These are phyloP conservation scores for Nemania diffusa DNA, from an alignment of 2,329 filamentous ascomycete genomes.

Conservation along the genomic window DNA sequence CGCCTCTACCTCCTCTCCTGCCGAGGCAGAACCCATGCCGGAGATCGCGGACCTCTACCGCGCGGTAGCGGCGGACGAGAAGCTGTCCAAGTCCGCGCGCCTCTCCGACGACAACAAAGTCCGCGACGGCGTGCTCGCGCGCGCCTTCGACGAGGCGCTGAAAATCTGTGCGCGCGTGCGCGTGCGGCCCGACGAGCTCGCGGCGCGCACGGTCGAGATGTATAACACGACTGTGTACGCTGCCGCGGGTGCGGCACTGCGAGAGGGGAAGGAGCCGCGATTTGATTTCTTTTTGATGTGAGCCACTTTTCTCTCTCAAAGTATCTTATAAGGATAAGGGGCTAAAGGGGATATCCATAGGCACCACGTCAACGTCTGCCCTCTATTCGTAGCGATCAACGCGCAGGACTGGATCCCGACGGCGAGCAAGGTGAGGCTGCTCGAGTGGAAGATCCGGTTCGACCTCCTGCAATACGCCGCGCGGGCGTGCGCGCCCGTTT, in stretches of 20 bases:
- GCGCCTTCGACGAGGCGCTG: constrained; percentile 72
- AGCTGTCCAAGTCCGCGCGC: constrained; percentile 64
- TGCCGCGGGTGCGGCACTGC: constrained; percentile 67
- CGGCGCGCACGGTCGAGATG: constrained; percentile 69
- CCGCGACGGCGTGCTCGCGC: constrained; percentile 72
- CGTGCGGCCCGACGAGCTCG: constrained; percentile 66
- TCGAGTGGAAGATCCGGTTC: constrained; percentile 84
- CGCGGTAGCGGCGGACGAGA: constrained; percentile 65
- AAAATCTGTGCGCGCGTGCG: constrained; percentile 67
- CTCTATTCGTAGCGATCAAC: constrained; percentile 79
- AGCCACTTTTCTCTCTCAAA: constrained; percentile 42
- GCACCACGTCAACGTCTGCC: constrained; percentile 76
- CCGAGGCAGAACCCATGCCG: constrained; percentile 47
- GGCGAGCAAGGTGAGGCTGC: constrained; percentile 71
- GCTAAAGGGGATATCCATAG: constrained; percentile 55
- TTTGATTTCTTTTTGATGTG: constrained; percentile 82
- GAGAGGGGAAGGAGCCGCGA: constrained; percentile 72
- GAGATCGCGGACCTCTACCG: constrained; percentile 70
- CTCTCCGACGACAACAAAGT: constrained; percentile 70
- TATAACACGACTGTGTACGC: constrained; percentile 69
- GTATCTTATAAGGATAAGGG: too few relatives aligned
- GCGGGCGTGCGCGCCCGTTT: constrained; percentile 69
- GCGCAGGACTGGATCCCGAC: constrained; percentile 68
- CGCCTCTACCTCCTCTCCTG: constrained; percentile 49
- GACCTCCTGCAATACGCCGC: constrained; percentile 81